Conservation (phyloP, 164 flowering plant species). For the Sedum album region DNA sequence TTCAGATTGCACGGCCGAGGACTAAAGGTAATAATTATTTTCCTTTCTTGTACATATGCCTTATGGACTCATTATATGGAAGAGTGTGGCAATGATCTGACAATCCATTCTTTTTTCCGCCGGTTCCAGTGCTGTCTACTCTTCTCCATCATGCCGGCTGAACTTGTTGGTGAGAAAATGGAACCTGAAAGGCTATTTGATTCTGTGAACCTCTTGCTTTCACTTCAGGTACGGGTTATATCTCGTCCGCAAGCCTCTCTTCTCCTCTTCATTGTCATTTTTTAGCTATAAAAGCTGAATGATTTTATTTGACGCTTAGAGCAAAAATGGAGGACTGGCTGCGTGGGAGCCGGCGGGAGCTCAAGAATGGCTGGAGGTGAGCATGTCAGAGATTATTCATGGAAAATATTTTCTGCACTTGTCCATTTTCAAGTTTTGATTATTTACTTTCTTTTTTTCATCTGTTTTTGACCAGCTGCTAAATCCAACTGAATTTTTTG, state of each 20-base stretch:
- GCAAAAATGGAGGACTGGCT: conserved; percentile 32
- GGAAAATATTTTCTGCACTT: background rate
- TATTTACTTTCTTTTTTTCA: background rate
- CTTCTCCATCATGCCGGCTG: conserved; percentile 37
- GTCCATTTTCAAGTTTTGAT: background rate
- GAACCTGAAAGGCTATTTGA: conserved; percentile 30
- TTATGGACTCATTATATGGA: background rate
- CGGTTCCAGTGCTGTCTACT: conserved; percentile 31
- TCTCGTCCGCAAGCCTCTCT: background rate
- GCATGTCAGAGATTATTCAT: background rate
- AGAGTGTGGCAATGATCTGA: background rate
- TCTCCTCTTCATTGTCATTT: background rate
- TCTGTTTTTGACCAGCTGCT: background rate
- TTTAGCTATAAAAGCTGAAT: background rate
- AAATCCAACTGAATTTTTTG: conserved; percentile 3
- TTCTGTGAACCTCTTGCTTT: conserved; percentile 40
- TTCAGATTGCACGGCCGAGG: conserved; percentile 63
- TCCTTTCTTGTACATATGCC: background rate
- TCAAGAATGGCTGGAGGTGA: conserved; percentile 32
- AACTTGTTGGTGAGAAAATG: conserved; percentile 43
- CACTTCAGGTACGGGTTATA: conserved; percentile 29
- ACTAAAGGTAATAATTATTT: conserved; percentile 27
- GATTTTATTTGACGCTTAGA: conserved; percentile 9
- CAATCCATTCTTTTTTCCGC: background rate
- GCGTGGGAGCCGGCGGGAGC: conserved; percentile 39